These are phyloP conservation scores for Solanum clarkiae DNA, from an alignment of 257 asterid genomes.

Conservation along the genomic window DNA sequence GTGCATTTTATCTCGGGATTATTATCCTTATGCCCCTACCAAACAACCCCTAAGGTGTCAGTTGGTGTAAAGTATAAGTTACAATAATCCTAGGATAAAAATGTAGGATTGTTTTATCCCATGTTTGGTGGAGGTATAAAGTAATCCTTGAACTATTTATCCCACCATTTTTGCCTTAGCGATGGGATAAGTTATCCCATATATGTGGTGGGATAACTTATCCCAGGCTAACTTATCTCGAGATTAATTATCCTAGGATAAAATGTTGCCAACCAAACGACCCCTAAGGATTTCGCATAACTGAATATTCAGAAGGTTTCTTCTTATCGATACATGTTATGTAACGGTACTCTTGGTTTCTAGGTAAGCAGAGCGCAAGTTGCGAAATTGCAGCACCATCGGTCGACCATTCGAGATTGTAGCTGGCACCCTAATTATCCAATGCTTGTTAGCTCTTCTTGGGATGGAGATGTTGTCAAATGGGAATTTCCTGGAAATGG, in stretches of 20 bases:
- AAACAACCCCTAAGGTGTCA: no score
- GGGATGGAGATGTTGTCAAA: conserved; percentile 73
- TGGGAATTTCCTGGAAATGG: conserved; percentile 59
- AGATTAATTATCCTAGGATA: no score
- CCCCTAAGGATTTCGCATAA: not conserved
- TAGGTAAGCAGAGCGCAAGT: conserved; percentile 63
- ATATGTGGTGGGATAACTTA: no score
- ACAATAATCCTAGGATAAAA: no score
- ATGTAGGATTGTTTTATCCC: no score
- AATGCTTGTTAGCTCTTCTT: conserved; percentile 64
- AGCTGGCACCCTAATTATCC: conserved; percentile 85
- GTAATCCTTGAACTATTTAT: no score
- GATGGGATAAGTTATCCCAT: no score
- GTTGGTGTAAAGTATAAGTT: no score
- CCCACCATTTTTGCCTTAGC: no score
- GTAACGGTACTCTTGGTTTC: not conserved
- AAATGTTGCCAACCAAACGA: not conserved
- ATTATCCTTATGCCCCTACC: not conserved
- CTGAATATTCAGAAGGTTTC: not conserved
- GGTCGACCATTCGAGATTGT: not conserved
- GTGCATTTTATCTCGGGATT: not conserved
- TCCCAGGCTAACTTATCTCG: not conserved
- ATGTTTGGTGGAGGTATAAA: no score
- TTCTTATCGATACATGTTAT: not conserved
- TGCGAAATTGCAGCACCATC: conserved; percentile 58